Percentiles rank a stretch among this genome's conserved stretches.
Evolutionary conservation across 805 yeast species (phyloP).

Genomic region (Yarrowia sp.): DNA sequence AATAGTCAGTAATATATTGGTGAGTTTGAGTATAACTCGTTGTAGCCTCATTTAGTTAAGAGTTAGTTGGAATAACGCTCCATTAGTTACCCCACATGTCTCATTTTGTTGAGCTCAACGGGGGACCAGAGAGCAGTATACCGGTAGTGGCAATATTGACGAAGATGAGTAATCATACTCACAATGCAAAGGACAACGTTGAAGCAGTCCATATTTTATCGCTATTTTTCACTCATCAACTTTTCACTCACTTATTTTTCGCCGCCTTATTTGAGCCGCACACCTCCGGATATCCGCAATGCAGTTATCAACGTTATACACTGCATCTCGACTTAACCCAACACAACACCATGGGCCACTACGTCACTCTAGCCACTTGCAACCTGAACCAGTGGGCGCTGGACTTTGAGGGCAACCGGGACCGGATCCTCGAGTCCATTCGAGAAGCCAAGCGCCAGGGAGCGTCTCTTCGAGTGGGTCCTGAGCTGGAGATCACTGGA

Average conservation of each 20-base stretch:
- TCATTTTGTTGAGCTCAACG: background rate
- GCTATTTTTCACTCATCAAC: no score
- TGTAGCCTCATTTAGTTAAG: background rate
- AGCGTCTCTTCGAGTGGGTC: slow-evolving; percentile 91
- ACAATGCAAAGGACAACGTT: no score
- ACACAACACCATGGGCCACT: slow-evolving; percentile 69
- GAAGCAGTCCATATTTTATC: no score
- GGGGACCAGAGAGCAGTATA: no score
- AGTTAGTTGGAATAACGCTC: background rate
- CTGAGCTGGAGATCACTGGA: slow-evolving; percentile 93
- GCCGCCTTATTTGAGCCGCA: slow-evolving; percentile 15
- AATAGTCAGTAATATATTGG: background rate
- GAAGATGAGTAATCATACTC: no score
- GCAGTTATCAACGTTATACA: background rate
- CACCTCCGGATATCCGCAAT: slow-evolving; percentile 16
- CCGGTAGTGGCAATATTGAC: no score
- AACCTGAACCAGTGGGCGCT: slow-evolving; percentile 98
- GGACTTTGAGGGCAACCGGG: slow-evolving; percentile 96
- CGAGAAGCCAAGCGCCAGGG: slow-evolving; percentile 73
- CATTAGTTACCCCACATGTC: background rate
- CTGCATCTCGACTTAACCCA: background rate
- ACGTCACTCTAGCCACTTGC: slow-evolving; percentile 90
- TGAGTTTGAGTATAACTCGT: no score
- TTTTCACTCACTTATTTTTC: no score
- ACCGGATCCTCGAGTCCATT: slow-evolving; percentile 85